phyloP scores from a whole-genome alignment of 495 filamentous ascomycete genomes.

The Evansstolkia leycettana region DNA sequence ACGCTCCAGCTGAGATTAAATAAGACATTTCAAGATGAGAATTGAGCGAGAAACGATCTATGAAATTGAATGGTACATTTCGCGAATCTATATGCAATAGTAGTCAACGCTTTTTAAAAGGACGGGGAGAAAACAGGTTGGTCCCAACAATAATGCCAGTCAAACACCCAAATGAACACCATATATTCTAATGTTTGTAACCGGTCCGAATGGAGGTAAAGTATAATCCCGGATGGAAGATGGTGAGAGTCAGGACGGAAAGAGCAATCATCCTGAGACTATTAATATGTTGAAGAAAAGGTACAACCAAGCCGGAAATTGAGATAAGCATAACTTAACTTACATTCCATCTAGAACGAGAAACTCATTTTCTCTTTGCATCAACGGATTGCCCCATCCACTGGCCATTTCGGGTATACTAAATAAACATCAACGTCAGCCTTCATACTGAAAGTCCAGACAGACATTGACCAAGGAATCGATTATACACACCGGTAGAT shows the following conservation, averaged over 20 bases:
- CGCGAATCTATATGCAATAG: too few relatives aligned
- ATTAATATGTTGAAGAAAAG: not conserved
- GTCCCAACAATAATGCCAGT: too few relatives aligned
- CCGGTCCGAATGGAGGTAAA: constrained; percentile 31
- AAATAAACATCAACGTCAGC: not conserved
- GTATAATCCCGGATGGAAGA: constrained; percentile 37
- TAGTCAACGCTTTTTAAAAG: too few relatives aligned
- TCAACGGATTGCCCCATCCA: constrained; percentile 55
- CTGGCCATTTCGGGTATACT: constrained; percentile 55
- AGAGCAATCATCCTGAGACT: constrained; percentile 35
- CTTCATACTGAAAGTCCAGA: not conserved
- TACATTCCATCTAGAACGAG: constrained; percentile 48
- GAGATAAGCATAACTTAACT: constrained; percentile 9
- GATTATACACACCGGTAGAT: constrained; percentile 51
- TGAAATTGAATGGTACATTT: too few relatives aligned
- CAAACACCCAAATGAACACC: too few relatives aligned
- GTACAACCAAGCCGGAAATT: not conserved
- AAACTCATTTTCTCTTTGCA: constrained; percentile 54
- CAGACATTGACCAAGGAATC: not conserved
- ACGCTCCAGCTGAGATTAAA: too few relatives aligned
- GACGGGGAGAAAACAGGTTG: too few relatives aligned
- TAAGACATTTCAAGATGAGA: too few relatives aligned
- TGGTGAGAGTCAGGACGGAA: constrained; percentile 29
- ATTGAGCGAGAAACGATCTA: too few relatives aligned
- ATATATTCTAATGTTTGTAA: too few relatives aligned